phyloP scores from a whole-genome alignment of 257 asterid genomes.

The Scutellaria minor region DNA sequence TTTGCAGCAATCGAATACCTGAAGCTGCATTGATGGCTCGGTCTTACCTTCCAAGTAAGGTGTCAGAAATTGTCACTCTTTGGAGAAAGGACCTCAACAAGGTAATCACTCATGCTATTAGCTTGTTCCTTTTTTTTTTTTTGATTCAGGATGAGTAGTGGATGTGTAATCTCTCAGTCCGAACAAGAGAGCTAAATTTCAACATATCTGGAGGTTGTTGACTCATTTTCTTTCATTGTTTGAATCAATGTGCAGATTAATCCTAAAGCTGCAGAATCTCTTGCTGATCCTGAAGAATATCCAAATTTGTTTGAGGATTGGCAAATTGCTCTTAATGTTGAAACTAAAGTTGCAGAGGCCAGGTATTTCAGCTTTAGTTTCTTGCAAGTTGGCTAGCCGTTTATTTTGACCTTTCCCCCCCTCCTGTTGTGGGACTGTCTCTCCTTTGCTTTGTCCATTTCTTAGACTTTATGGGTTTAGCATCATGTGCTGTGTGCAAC shows the following conservation, averaged over 20 bases:
- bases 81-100: constrained; percentile 88
- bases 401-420: neutral
- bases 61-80: constrained; percentile 80
- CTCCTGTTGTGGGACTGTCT: constrained; percentile 19
- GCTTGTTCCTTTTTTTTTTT: constrained; percentile 6
- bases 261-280: constrained; percentile 94
- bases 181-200: constrained; percentile 8
- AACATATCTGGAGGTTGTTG: constrained; percentile 26
- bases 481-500: constrained; percentile 4
- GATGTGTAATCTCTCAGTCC: constrained; percentile 9
- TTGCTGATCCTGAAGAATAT: constrained; percentile 94
- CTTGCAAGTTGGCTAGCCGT: neutral
- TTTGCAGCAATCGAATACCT: constrained; percentile 85
- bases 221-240: constrained; percentile 27
- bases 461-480: neutral
- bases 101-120: constrained; percentile 42
- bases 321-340: constrained; percentile 88
- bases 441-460: constrained; percentile 14
- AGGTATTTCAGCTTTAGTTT: constrained; percentile 43
- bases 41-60: constrained; percentile 96
- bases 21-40: constrained; percentile 99
- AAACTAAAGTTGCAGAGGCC: constrained; percentile 66
- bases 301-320: constrained; percentile 90
- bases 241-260: constrained; percentile 59
- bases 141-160: neutral